These are phyloP conservation scores for Boletus edulis DNA, from an alignment of 768 basidiomycete species.

Conservation along the genomic window DNA sequence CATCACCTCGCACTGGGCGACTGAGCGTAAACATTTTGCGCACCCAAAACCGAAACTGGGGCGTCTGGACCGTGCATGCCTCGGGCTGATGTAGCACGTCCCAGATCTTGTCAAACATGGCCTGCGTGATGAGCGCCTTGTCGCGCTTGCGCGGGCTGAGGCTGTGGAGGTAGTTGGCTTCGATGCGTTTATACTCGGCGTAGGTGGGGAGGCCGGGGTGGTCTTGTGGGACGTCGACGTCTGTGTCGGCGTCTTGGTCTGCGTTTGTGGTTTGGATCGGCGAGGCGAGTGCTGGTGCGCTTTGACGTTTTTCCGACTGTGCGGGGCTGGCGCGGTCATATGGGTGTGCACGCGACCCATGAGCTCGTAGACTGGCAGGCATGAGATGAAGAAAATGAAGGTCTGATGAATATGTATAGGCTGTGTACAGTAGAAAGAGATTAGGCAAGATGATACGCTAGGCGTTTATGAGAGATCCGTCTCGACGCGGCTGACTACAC, in stretches of 20 bases:
- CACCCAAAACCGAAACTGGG: constrained; percentile 82
- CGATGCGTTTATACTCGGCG: constrained; percentile 56
- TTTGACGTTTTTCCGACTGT: background rate
- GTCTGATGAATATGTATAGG: constrained; percentile 22
- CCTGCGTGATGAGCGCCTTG: constrained; percentile 72
- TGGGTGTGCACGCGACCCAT: constrained; percentile 13
- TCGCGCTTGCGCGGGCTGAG: constrained; percentile 57
- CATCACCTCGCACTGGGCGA: constrained; percentile 18
- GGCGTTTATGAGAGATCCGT: background rate
- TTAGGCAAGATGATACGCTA: constrained; percentile 20
- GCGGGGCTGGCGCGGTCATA: constrained; percentile 20
- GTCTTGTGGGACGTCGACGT: constrained; percentile 5
- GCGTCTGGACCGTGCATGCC: constrained; percentile 43
- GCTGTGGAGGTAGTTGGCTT: constrained; percentile 54
- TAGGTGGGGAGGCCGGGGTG: constrained; percentile 59
- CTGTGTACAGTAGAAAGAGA: constrained; percentile 20
- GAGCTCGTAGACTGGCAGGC: constrained; percentile 20
- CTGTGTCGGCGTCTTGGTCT: background rate
- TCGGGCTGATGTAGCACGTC: constrained; percentile 58
- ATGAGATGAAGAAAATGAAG: constrained; percentile 9
- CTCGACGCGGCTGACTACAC: constrained; percentile 27
- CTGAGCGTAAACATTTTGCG: constrained; percentile 73
- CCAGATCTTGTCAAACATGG: constrained; percentile 71
- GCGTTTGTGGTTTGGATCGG: background rate
- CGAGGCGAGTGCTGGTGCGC: background rate